phyloP scores from a whole-genome alignment of 805 yeast genomes.

The Tetrapisispora arboricola region DNA sequence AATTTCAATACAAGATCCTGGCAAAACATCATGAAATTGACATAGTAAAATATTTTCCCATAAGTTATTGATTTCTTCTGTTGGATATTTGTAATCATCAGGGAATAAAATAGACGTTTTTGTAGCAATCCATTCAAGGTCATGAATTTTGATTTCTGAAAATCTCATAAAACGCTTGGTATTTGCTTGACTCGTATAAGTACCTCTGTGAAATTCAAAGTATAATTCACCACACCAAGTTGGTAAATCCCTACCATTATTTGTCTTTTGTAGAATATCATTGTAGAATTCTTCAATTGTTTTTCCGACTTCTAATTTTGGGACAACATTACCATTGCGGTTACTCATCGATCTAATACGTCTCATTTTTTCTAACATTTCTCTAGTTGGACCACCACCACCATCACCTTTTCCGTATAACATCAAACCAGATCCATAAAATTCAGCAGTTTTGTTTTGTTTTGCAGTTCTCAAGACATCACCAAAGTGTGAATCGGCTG shows the following conservation, averaged over 20 bases:
- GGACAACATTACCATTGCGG: conserved; percentile 61
- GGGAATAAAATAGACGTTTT: conserved; percentile 47
- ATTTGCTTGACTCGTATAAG: conserved; percentile 88
- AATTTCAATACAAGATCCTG: conserved; percentile 92
- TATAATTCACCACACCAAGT: conserved; percentile 92
- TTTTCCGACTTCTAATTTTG: conserved; percentile 68
- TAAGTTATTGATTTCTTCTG: conserved; percentile 48
- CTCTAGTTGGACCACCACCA: conserved; percentile 96
- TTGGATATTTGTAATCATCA: conserved; percentile 59
- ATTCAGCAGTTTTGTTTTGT: conserved; percentile 76
- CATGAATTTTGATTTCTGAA: conserved; percentile 69
- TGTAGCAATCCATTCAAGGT: conserved; percentile 75
- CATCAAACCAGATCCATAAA: conserved; percentile 70
- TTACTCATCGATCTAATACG: conserved; percentile 83
- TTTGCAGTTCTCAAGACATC: conserved; percentile 73
- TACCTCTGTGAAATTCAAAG: conserved; percentile 93
- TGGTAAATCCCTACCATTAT: conserved; percentile 59
- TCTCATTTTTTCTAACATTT: conserved; percentile 86
- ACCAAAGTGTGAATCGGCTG: conserved; percentile 87
- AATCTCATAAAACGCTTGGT: conserved; percentile 73
- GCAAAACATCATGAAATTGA: conserved; percentile 96
- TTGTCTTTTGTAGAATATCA: conserved; percentile 47
- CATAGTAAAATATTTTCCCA: conserved; percentile 89
- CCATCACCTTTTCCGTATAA: conserved; percentile 95
- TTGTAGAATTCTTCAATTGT: conserved; percentile 71